Percentiles rank a stretch among this genome's conserved stretches.
Evolutionary conservation across 768 basidiomycete genomes (phyloP).

Genomic region (Phanerochaete sordida): DNA sequence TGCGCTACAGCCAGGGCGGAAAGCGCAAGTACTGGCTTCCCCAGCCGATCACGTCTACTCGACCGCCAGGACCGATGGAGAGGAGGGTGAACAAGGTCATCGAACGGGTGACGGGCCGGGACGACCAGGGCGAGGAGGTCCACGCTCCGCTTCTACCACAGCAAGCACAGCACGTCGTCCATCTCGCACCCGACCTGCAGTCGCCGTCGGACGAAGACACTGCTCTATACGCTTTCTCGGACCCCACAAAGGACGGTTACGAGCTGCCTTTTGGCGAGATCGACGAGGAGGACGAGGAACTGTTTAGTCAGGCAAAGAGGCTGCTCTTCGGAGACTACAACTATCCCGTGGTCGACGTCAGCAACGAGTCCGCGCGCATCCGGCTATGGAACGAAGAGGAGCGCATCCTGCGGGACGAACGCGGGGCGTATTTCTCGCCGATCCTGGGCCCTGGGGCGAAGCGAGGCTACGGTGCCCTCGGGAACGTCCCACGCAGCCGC

Average conservation of each 20-base stretch:
- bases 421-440: slow-evolving; percentile 68
- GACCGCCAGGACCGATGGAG: slow-evolving; percentile 37
- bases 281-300: slow-evolving; percentile 68
- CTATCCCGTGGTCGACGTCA: slow-evolving; percentile 87
- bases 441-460: slow-evolving; percentile 38
- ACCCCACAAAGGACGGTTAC: slow-evolving; percentile 41
- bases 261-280: slow-evolving; percentile 65
- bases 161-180: slow-evolving; percentile 63
- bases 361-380: slow-evolving; percentile 63
- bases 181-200: slow-evolving; percentile 55
- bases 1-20: slow-evolving; percentile 90
- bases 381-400: slow-evolving; percentile 85
- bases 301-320: slow-evolving; percentile 72
- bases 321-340: slow-evolving; percentile 90
- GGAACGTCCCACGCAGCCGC: slow-evolving; percentile 10
- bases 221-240: slow-evolving; percentile 15
- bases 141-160: slow-evolving; percentile 70
- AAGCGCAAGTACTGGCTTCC: slow-evolving; percentile 96
- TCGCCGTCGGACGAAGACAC: slow-evolving; percentile 21
- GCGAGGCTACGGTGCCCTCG: slow-evolving; percentile 58
- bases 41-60: slow-evolving; percentile 43
- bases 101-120: slow-evolving; percentile 34
- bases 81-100: slow-evolving; percentile 40
- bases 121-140: slow-evolving; percentile 49
- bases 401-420: slow-evolving; percentile 70